Evolutionary conservation across 75 land plant genomes (phyloP).

Genomic region (Isoetes taiwanensis): DNA sequence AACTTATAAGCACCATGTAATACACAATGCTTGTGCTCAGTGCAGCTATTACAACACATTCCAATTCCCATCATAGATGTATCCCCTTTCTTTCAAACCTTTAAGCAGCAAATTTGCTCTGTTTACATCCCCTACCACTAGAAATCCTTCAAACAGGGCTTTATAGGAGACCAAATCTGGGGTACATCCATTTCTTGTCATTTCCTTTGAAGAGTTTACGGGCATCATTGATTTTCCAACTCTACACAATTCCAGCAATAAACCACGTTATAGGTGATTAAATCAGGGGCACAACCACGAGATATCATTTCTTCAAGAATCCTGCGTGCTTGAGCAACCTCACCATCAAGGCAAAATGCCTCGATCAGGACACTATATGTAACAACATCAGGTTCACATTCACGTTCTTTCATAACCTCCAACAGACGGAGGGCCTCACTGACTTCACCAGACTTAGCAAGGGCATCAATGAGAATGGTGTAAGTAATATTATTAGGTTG

Average conservation of each 20-base stretch:
- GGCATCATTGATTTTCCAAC: neutral
- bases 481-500: constrained; percentile 53
- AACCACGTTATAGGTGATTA: constrained; percentile 24
- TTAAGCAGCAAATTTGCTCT: constrained; percentile 27
- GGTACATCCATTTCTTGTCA: neutral
- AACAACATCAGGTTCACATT: constrained; percentile 36
- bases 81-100: constrained; percentile 27
- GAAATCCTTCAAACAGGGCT: neutral
- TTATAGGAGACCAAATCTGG: neutral
- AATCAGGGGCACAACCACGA: constrained; percentile 19
- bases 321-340: constrained; percentile 24
- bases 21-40: too few species aligned
- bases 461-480: constrained; percentile 31
- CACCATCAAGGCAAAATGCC: constrained; percentile 38
- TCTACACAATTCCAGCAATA: constrained; percentile 8
- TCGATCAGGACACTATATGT: constrained; percentile 39
- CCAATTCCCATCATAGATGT: too few species aligned
- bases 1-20: too few species aligned
- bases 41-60: too few species aligned
- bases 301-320: constrained; percentile 32
- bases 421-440: constrained; percentile 25
- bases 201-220: neutral
- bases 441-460: constrained; percentile 22
- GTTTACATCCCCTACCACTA: constrained; percentile 24
- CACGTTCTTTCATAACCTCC: constrained; percentile 34